Evolutionary conservation across 2,329 filamentous ascomycete species (phyloP), one percentile per base, ranked within the genome.

Genomic region (Xylaria hypoxylon): DNA sequence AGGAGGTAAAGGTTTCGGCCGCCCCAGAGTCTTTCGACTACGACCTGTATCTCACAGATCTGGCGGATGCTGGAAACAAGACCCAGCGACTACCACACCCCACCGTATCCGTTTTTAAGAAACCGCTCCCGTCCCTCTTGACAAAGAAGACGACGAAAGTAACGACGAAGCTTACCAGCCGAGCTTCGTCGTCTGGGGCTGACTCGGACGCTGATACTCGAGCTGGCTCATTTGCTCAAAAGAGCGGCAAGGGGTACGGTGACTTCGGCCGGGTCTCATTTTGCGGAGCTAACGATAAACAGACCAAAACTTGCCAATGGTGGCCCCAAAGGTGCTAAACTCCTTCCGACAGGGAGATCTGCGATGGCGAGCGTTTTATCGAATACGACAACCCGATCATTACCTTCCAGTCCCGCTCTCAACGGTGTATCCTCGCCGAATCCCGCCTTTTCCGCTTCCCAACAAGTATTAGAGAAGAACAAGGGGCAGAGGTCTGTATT

Each of bases 11-110:
- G 51, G 81, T 88, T 66, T 75, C 80, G 59, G 80, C 77, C 59
- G 80, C 80, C 17, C 69, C 80, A 57, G 81, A 85, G 59, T 79
- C 83, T 17, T 80, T 82, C 59, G 79, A 84, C 33, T 85, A 85
- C 78, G 87, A 90, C 62, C 78, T 90, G 28, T 90, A 85, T 75
- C 80, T 85, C 45, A 84, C 85, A 51, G 81, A 84, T 67, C 81
- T 84, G n/a, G 81, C 82, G 71, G 80, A 84, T 61, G 80, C 82
- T 3, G 79, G 80, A 19, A 78, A 79, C 70, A 79, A 79, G 69
- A 84, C 84, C 31, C 81, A 82, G 67, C 82, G 81, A 71, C 75
- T 88, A 26, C 81, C 85, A 28, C 78, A 83, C 24, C 78, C 80
- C n/a, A 82, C 84, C 24, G 84, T 84, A 73, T 84, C 83, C 6